These are phyloP conservation scores for Penicillium sp. DNA, from an alignment of 2,329 filamentous ascomycete genomes.

Conservation along the genomic window DNA sequence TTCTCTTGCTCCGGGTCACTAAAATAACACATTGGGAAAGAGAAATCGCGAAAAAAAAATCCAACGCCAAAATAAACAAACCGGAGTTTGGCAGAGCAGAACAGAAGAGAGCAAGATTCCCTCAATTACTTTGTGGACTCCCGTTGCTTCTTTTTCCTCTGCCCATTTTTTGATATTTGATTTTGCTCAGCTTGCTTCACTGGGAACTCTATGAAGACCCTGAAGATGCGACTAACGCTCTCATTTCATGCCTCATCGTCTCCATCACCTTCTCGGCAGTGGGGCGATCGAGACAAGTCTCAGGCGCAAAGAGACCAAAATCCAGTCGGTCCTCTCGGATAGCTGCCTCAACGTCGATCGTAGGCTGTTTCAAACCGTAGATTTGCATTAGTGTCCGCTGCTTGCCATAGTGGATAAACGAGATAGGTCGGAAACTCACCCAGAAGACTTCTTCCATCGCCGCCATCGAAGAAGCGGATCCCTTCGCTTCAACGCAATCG, in stretches of 20 bases:
- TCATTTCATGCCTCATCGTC: constrained; percentile 23
- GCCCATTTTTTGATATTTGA: background rate
- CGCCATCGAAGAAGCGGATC: constrained; percentile 14
- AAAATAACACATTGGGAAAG: constrained; percentile 3
- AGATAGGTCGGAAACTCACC: constrained; percentile 24
- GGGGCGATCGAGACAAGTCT: constrained; percentile 17
- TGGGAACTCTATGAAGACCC: constrained; percentile 6
- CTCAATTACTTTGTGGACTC: background rate
- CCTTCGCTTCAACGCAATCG: constrained; percentile 8
- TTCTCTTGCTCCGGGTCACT: background rate
- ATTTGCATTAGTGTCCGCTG: constrained; percentile 20
- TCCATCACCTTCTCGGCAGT: constrained; percentile 22
- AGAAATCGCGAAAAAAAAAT: constrained; percentile 5
- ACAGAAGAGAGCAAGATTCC: background rate
- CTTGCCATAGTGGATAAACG: constrained; percentile 7
- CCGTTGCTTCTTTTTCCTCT: background rate
- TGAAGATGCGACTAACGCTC: constrained; percentile 13
- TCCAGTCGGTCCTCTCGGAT: constrained; percentile 27
- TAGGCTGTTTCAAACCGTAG: constrained; percentile 27
- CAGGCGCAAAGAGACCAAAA: constrained; percentile 29
- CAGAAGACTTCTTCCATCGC: constrained; percentile 18
- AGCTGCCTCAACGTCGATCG: constrained; percentile 31
- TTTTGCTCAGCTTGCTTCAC: background rate
- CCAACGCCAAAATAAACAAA: constrained; percentile 5
- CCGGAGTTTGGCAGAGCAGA: background rate